These are phyloP conservation scores for Saxophila tyrrhenica DNA, from an alignment of 495 filamentous ascomycete genomes.

Conservation along the genomic window DNA sequence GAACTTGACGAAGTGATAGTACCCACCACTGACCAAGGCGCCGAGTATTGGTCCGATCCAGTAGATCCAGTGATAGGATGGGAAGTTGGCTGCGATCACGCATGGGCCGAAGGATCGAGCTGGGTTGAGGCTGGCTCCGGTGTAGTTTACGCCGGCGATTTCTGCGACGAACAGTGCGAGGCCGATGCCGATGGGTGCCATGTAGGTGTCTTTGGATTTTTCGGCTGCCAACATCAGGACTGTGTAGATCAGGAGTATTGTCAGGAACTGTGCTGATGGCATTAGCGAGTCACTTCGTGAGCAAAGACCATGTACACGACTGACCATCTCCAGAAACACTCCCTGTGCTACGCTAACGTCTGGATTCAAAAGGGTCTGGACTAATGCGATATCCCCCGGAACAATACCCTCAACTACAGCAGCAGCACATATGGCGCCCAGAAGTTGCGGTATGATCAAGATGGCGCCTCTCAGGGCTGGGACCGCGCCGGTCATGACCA, in stretches of 20 bases:
- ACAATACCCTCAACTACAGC: conserved; percentile 42
- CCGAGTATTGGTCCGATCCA: conserved; percentile 30
- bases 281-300: neutral
- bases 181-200: conserved; percentile 46
- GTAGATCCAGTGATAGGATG: conserved; percentile 25
- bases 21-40: conserved; percentile 27
- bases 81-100: conserved; percentile 18
- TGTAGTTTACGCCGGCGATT: conserved; percentile 23
- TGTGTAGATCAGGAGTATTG: conserved; percentile 42
- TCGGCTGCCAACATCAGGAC: conserved; percentile 48
- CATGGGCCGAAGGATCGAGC: conserved; percentile 24
- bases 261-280: conserved; percentile 33
- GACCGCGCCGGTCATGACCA: conserved; percentile 47
- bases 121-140: conserved; percentile 22
- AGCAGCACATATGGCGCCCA: conserved; percentile 44
- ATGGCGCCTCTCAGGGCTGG: conserved; percentile 38
- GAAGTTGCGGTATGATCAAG: conserved; percentile 42
- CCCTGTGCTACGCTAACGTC: conserved; percentile 51
- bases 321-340: conserved; percentile 57
- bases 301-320: neutral
- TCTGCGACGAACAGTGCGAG: conserved; percentile 41
- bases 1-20: conserved; percentile 36
- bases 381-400: conserved; percentile 34
- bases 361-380: conserved; percentile 45
- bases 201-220: conserved; percentile 41